Percentiles rank a stretch among this genome's conserved stretches.
Conservation (phyloP, 2,329 filamentous ascomycete species). For the Sporothrix mexicana region DNA sequence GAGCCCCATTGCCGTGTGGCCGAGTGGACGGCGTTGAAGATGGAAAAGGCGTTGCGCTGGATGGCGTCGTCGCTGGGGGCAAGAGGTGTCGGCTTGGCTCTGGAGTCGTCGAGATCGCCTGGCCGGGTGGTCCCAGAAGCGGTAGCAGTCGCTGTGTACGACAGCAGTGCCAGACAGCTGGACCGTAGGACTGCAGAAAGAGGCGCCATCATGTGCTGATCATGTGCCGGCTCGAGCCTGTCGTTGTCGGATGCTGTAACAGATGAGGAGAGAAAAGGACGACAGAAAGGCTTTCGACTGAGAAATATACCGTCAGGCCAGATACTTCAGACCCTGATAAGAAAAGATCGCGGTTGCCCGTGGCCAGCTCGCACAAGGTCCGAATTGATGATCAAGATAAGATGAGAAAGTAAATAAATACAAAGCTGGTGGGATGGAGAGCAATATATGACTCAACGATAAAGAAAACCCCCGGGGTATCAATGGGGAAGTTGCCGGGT, state of each 20-base stretch:
- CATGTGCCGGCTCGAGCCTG: not conserved
- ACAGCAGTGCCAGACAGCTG: not conserved
- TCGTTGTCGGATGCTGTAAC: too few relatives aligned
- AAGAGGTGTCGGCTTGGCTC: slow-evolving; percentile 36
- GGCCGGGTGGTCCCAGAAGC: not conserved
- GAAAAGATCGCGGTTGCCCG: not conserved
- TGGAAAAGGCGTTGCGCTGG: slow-evolving; percentile 61
- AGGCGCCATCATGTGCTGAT: not conserved
- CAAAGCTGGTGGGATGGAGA: not conserved
- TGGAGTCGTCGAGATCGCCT: not conserved
- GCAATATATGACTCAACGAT: not conserved
- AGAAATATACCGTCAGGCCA: not conserved
- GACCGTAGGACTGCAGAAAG: slow-evolving; percentile 2
- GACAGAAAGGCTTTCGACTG: too few relatives aligned
- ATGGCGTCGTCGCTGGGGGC: slow-evolving; percentile 49
- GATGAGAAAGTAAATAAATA: not conserved
- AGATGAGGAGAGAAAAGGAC: too few relatives aligned
- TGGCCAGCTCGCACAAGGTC: not conserved
- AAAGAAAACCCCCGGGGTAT: not conserved
- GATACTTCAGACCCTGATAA: not conserved
- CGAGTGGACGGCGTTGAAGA: slow-evolving; percentile 76
- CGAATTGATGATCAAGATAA: not conserved
- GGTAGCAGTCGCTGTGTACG: not conserved
- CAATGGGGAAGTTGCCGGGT: not conserved
- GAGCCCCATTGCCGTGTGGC: slow-evolving; percentile 78